Percentiles rank a stretch among this genome's conserved stretches.
These are phyloP conservation scores for Mrakiaceae sp. DNA, from an alignment of 1,284 basidiomycete genomes.

Conservation along the genomic window DNA sequence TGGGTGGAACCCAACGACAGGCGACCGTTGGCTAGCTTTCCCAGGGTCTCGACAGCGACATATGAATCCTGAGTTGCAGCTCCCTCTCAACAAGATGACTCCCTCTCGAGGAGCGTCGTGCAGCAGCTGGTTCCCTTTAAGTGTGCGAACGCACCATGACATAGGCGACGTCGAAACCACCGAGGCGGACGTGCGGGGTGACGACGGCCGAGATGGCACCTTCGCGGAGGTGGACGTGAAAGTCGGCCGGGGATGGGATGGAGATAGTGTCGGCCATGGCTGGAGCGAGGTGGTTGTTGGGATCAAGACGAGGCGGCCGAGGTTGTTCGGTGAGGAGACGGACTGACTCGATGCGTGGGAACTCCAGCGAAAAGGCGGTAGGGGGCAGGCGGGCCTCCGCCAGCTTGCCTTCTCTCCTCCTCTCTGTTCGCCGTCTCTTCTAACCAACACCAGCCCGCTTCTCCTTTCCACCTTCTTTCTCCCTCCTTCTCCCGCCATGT, in stretches of 20 bases:
- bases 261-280: conserved; percentile 26
- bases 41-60: not conserved
- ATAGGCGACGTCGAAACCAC: conserved; percentile 85
- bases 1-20: not conserved
- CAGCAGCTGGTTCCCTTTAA: not conserved
- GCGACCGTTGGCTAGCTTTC: not conserved
- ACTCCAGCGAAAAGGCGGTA: too few relatives aligned
- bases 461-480: not conserved
- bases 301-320: not conserved
- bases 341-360: too few relatives aligned
- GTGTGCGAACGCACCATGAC: conserved; percentile 63
- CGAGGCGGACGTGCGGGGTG: conserved; percentile 76
- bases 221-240: conserved; percentile 94
- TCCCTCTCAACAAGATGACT: too few relatives aligned
- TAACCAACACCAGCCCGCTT: not conserved
- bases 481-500: not conserved
- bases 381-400: too few relatives aligned
- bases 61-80: not conserved
- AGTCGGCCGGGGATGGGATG: conserved; percentile 72
- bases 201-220: conserved; percentile 72
- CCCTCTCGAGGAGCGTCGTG: too few relatives aligned
- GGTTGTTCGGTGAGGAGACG: too few relatives aligned
- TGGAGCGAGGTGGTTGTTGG: not conserved
- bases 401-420: not conserved
- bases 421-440: not conserved